phyloP scores from a whole-genome alignment of 441 rosid genomes.

The Geranium incanum region DNA sequence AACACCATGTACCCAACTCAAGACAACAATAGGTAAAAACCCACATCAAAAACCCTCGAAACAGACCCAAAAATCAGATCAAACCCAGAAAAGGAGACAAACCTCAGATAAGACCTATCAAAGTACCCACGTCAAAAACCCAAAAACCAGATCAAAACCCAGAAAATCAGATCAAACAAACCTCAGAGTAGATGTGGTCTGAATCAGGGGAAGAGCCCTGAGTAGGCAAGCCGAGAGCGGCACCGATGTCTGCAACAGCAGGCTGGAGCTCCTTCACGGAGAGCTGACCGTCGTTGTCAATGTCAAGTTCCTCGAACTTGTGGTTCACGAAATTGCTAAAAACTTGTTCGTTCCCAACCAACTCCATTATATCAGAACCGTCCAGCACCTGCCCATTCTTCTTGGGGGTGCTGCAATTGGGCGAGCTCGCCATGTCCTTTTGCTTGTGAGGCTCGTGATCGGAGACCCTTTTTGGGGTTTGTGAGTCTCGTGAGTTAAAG shows the following conservation, averaged over 20 bases:
- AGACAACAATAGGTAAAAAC: not conserved
- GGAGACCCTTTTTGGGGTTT: not conserved
- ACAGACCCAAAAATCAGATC: too few species aligned
- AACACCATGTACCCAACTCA: not conserved
- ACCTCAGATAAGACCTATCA: too few species aligned
- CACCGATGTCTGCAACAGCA: constrained; percentile 89
- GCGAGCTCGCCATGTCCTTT: constrained; percentile 17
- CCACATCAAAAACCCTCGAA: not conserved
- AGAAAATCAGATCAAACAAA: constrained; percentile 9
- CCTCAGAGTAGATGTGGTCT: constrained; percentile 80
- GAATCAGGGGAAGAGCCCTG: constrained; percentile 77
- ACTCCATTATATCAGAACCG: constrained; percentile 85
- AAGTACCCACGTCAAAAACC: not conserved
- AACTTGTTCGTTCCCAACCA: constrained; percentile 76
- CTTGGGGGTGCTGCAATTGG: constrained; percentile 8
- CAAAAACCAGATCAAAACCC: not conserved
- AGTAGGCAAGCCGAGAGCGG: constrained; percentile 78
- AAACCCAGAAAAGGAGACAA: not conserved
- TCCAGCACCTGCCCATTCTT: constrained; percentile 52
- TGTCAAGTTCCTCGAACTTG: constrained; percentile 73
- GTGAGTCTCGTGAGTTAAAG: constrained; percentile 43
- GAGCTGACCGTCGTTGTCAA: constrained; percentile 62
- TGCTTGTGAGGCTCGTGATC: constrained; percentile 32
- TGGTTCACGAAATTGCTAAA: constrained; percentile 61
- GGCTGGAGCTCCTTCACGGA: constrained; percentile 77